Evolutionary conservation across 2,329 filamentous ascomycete species (phyloP), one percentile per base, ranked within the genome.

Genomic region (Aspergillaceae sp.): DNA sequence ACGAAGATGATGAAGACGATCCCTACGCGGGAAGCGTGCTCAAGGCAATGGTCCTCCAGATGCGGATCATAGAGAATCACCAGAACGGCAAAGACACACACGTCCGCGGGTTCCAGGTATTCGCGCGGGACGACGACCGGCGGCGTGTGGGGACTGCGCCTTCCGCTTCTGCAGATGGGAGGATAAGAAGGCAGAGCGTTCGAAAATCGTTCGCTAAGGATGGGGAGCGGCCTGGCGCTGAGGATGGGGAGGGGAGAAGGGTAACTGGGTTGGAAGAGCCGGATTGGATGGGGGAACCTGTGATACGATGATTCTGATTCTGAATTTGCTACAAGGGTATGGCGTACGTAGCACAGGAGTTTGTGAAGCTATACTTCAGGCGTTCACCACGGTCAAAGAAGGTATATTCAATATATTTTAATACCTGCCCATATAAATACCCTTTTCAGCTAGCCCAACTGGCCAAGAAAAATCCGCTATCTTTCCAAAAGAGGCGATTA

Each of bases 11-110:
- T 30, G 45, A 51, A 2, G 56, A 62, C 28, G 65, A 69, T 43
- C 57, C 59, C 41, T 75, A 74, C 41, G 82, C 81, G 59, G 84
- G 78, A 36, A 85, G 83, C 57, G 86, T 90, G 1, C 78, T 97
- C 11, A 82, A 90, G 49, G 89, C 87, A 10, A 95, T 91, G 70
- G 80, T 97, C 29, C 76, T 98, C 29, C 90, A 97, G 66, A 83
- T 97, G 60, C 83, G 86, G 55, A 84, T 98, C 42, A 78, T 91
- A 43, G 92, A 97, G 70, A 98, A 98, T 62, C 92, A 98, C 65
- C 92, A 98, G 69, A 98, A 98, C 65, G 92, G 92, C 53, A 98
- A 98, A 66, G 92, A 98, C 64, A 98, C 92, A n/a, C 92, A 98
- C 73, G 78, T 98, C 27, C 79, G 92, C 10, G 91, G 89, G 2